Percentiles rank a stretch among this genome's conserved stretches.
Conservation (phyloP, 129 eudicot species). For the sunflower (Helianthus annuus) region DNA sequence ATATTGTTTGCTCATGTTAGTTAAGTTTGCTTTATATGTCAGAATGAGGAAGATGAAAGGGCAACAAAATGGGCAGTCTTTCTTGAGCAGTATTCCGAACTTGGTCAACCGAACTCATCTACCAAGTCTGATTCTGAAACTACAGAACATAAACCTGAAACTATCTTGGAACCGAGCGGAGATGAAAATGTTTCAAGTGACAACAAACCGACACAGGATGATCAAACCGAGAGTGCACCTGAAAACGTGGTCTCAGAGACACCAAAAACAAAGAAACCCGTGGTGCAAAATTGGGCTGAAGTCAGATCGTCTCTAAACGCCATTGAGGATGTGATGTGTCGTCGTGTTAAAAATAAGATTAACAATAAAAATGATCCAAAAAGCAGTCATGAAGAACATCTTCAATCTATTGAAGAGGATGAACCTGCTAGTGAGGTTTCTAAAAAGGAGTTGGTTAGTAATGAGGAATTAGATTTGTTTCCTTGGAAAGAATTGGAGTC, state of each 20-base stretch:
- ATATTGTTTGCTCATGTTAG: neutral
- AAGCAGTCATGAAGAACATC: conserved; percentile 21
- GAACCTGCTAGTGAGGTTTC: conserved; percentile 29
- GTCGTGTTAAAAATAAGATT: conserved; percentile 45
- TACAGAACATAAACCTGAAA: conserved; percentile 34
- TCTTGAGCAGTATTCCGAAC: conserved; percentile 63
- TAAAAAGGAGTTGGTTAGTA: conserved; percentile 30
- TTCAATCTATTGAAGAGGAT: conserved; percentile 42
- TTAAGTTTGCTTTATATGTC: conserved; percentile 21
- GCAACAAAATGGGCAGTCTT: conserved; percentile 73
- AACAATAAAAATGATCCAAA: conserved; percentile 15
- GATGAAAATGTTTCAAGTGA: conserved; percentile 43
- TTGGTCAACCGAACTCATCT: conserved; percentile 17
- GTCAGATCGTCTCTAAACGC: conserved; percentile 59
- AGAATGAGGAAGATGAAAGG: conserved; percentile 97
- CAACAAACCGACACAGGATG: conserved; percentile 36
- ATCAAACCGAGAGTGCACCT: conserved; percentile 23
- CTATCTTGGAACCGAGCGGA: conserved; percentile 33
- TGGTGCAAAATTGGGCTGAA: conserved; percentile 63
- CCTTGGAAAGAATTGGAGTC: conserved; percentile 75
- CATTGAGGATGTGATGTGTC: conserved; percentile 70
- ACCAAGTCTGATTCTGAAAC: conserved; percentile 39
- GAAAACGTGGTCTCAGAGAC: conserved; percentile 30
- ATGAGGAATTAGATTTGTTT: conserved; percentile 25
- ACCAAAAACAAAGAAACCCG: conserved; percentile 36